Percentiles rank a stretch among this genome's conserved stretches.
Evolutionary conservation across 345 rosid species (phyloP).

Genomic region (Bruguiera sexangula): DNA sequence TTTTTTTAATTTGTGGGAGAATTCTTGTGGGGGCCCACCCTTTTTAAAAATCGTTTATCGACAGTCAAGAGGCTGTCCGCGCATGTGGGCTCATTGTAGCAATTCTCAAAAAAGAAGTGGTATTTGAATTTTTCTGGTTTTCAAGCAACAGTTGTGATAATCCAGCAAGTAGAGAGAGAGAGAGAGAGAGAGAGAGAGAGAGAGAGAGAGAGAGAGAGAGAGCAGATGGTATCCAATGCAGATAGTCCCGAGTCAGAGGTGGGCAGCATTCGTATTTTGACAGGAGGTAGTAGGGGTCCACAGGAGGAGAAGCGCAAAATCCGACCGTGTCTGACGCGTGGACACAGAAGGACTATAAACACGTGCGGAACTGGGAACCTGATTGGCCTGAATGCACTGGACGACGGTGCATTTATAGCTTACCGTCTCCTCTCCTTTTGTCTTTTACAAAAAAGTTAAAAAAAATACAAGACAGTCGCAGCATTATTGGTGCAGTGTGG

Average conservation of each 20-base stretch:
- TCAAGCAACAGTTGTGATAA: too few species aligned
- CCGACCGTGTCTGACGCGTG: conserved; percentile 32
- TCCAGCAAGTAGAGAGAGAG: too few species aligned
- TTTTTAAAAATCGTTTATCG: too few species aligned
- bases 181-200: neutral
- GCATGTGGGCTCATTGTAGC: too few species aligned
- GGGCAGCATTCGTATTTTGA: neutral
- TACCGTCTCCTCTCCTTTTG: conserved; percentile 4
- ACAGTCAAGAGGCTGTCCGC: too few species aligned
- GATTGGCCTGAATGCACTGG: conserved; percentile 18
- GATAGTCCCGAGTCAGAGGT: conserved; percentile 5
- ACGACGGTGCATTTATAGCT: conserved; percentile 33
- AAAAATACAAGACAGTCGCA: neutral
- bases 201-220: neutral
- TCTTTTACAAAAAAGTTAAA: neutral
- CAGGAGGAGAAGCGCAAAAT: conserved; percentile 15
- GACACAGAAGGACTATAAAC: conserved; percentile 4
- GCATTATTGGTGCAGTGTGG: neutral
- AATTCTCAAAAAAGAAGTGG: too few species aligned
- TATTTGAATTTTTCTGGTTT: too few species aligned
- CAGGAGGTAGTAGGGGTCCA: neutral
- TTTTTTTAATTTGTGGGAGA: too few species aligned
- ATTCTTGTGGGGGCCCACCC: too few species aligned
- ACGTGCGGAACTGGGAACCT: conserved; percentile 13
- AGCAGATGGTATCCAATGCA: conserved; percentile 10